phyloP scores from a whole-genome alignment of 345 rosid genomes.

The Hirschfeldia incana region DNA sequence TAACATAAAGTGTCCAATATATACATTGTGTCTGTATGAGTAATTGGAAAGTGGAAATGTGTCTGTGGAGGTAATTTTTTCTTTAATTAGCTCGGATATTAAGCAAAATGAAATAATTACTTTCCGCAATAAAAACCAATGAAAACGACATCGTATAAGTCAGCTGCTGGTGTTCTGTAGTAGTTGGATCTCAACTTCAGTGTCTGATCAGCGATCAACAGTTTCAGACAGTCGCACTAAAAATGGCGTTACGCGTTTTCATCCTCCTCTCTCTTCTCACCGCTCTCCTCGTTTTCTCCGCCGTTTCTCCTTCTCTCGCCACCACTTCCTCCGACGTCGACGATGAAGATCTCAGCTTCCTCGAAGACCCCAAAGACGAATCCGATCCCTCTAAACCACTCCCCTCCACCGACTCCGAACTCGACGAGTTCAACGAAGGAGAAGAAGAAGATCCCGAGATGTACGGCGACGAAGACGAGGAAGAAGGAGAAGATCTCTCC shows the following conservation, averaged over 20 bases:
- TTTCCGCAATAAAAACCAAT: background rate
- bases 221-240: conserved; percentile 17
- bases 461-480: conserved; percentile 53
- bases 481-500: conserved; percentile 49
- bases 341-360: conserved; percentile 84
- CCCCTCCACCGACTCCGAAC: background rate
- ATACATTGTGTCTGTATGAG: no score
- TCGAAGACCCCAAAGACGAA: conserved; percentile 48
- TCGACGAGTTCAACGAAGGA: conserved; percentile 30
- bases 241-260: conserved; percentile 52
- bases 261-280: conserved; percentile 52
- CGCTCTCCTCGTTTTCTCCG: conserved; percentile 54
- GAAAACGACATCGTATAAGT: conserved; percentile 5
- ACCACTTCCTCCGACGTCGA: conserved; percentile 37
- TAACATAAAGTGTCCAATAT: no score
- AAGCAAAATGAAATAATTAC: background rate
- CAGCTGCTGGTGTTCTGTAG: background rate
- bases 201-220: background rate
- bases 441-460: conserved; percentile 40
- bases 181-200: conserved; percentile 15
- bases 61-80: no score
- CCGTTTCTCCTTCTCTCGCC: conserved; percentile 50
- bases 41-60: no score
- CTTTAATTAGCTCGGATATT: background rate
- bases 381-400: conserved; percentile 4